These are phyloP conservation scores for Phanerochaete sordida DNA, from an alignment of 768 basidiomycete species.

Conservation along the genomic window DNA sequence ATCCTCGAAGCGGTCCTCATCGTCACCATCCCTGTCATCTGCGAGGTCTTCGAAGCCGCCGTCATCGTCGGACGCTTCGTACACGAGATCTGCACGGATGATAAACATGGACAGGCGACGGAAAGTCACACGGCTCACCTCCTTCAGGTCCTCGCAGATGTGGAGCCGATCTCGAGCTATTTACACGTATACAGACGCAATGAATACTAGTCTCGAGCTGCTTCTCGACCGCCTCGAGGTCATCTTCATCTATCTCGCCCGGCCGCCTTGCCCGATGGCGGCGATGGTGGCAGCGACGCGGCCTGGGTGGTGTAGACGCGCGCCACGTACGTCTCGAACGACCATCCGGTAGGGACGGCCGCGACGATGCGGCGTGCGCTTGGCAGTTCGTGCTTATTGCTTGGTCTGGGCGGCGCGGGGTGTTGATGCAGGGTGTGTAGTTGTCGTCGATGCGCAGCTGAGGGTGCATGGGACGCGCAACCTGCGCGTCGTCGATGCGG, in stretches of 20 bases:
- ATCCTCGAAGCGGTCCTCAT: constrained; percentile 56
- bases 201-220: too few species aligned
- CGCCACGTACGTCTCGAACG: constrained; percentile 38
- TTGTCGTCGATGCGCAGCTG: constrained; percentile 51
- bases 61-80: constrained; percentile 57
- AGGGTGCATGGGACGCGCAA: constrained; percentile 51
- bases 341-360: constrained; percentile 46
- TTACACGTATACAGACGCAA: too few species aligned
- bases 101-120: background rate
- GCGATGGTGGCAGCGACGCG: constrained; percentile 58
- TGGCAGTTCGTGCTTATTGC: background rate
- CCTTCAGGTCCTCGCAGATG: constrained; percentile 97
- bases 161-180: constrained; percentile 97
- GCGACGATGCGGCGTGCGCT: background rate
- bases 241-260: constrained; percentile 83
- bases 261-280: constrained; percentile 63
- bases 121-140: constrained; percentile 45
- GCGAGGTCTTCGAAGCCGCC: constrained; percentile 58
- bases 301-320: constrained; percentile 15
- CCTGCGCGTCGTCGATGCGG: constrained; percentile 53
- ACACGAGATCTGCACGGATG: constrained; percentile 69
- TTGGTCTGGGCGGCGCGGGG: constrained; percentile 6
- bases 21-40: constrained; percentile 58
- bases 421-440: constrained; percentile 30
- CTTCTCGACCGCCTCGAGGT: constrained; percentile 87